Base-by-base conservation (phyloP, 164 flowering plant genomes). In the Sextonia rubra region DNA sequence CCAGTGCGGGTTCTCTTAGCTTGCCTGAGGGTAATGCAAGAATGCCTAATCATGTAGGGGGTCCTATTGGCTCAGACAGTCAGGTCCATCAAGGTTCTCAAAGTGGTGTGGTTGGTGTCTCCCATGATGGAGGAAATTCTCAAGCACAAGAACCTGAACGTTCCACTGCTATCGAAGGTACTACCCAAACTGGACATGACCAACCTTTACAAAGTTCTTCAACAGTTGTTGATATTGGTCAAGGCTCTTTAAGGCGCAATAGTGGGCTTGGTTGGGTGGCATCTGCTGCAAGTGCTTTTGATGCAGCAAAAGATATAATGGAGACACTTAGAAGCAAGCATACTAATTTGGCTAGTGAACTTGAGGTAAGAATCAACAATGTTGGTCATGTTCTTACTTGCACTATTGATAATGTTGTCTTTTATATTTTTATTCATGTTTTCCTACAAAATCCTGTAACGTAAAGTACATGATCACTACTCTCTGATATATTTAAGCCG, bases 301-400 rank as follows among this genome's bases (percentile, higher is more conserved):
- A 96, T 78, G 90, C 96, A 80, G 98, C 98, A 26, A 96, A 93
- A 78, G 99, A 96, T 76, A 87, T 96, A 62, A 92, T 96, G 99
- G 98, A 96, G 82, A 86, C 93, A 60, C 89, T 93, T 58, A 85
- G 99, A 78, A 89, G 98, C 90, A 93, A 96, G 81, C 99, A 96
- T 68, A 69, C 85, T 25, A 96, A 96, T 85, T 83, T 96, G 85
- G 99, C 99, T 71, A 76, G 93, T 79, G 99, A 96, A 83, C 99
- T 96, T 78, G 99, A 96, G 98, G 99, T 93, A 70, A 69, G 67
- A 8, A 63, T 26, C 22, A 14, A 65, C 49, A 27, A 62, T 12
- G 24, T 62, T 37, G 44, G 44, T 8, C 44, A 37, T 37, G 44
- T 37, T 9, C 44, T 37, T 9, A 37, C 44, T 8, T 37, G 44